Percentiles rank a stretch among this genome's conserved stretches.
Evolutionary conservation across 257 asterid species (phyloP).

Genomic region (Solanum infundibuliforme): DNA sequence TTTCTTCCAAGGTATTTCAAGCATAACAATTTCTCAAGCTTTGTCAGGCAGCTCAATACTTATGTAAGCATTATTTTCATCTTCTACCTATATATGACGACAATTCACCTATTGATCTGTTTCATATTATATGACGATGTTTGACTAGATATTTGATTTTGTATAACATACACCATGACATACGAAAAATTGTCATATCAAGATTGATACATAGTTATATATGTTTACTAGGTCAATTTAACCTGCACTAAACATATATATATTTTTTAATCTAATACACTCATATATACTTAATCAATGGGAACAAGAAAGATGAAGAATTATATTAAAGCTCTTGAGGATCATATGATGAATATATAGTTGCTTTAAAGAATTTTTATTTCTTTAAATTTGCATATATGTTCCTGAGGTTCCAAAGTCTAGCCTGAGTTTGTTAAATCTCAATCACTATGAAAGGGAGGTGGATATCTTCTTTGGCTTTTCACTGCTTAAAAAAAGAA

Average conservation of each 20-base stretch:
- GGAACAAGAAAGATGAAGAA: background rate
- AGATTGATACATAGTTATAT: background rate
- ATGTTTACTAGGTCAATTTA: background rate
- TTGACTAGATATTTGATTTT: background rate
- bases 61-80: constrained; percentile 33
- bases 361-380: background rate
- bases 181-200: background rate
- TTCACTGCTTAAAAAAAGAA: background rate
- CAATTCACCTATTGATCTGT: background rate
- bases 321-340: background rate
- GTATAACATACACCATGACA: background rate
- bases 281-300: background rate
- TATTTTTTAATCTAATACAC: background rate
- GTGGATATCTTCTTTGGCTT: background rate
- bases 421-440: background rate
- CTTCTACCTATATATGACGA: background rate
- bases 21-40: constrained; percentile 72
- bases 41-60: constrained; percentile 74
- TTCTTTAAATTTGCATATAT: background rate
- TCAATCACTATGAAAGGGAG: background rate
- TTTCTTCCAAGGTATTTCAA: constrained; percentile 77
- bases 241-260: background rate
- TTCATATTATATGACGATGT: background rate
- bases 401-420: background rate
- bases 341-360: background rate